Evolutionary conservation across 2,329 filamentous ascomycete genomes (phyloP).

Genomic region (Penicillium italicum): DNA sequence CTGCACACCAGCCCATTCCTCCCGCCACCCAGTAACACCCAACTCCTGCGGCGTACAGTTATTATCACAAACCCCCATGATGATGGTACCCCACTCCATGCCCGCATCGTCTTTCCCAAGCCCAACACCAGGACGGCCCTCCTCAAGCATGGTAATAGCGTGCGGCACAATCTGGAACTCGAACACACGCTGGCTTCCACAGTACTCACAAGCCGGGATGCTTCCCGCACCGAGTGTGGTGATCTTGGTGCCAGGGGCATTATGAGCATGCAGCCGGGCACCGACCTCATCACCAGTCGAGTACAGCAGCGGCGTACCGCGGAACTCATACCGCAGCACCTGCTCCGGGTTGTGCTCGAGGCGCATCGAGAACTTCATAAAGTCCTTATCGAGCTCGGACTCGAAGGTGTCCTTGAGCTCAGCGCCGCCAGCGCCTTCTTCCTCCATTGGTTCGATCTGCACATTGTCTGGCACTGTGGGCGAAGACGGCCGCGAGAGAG

Average conservation of each 20-base stretch:
- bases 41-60: conserved; percentile 67
- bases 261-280: conserved; percentile 51
- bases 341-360: conserved; percentile 78
- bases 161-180: conserved; percentile 91
- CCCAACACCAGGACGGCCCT: conserved; percentile 59
- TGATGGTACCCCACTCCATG: conserved; percentile 97
- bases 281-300: conserved; percentile 72
- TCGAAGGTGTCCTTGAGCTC: conserved; percentile 70
- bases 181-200: conserved; percentile 72
- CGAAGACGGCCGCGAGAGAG: conserved; percentile 58
- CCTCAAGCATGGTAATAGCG: conserved; percentile 83
- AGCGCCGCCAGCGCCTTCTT: conserved; percentile 30
- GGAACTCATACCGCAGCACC: conserved; percentile 75
- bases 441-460: conserved; percentile 42
- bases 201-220: conserved; percentile 74
- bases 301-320: conserved; percentile 72
- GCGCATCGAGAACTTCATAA: conserved; percentile 76
- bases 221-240: conserved; percentile 31
- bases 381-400: conserved; percentile 68
- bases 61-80: conserved; percentile 76
- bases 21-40: conserved; percentile 71
- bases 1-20: conserved; percentile 97
- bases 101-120: conserved; percentile 62
- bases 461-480: conserved; percentile 49
- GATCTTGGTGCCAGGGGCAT: conserved; percentile 24